Evolutionary conservation across 208 protist species (phyloP).

Genomic region (Acanthamoeba lugdunensis): DNA sequence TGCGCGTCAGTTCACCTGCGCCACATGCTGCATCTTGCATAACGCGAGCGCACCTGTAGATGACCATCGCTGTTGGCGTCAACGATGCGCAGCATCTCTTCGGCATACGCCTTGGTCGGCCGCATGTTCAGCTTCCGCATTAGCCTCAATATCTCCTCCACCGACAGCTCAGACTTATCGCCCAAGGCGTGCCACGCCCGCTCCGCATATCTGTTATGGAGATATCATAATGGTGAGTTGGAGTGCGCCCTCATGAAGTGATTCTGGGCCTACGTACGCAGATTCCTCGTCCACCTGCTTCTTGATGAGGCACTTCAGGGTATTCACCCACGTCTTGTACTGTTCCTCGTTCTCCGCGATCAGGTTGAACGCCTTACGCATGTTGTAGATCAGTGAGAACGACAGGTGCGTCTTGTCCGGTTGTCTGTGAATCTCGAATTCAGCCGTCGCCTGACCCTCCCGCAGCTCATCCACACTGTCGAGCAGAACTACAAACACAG

Average conservation of each 20-base stretch:
- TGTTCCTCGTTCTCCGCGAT: constrained; percentile 56
- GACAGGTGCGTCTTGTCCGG: constrained; percentile 43
- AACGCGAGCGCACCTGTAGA: not conserved
- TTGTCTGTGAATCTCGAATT: not conserved
- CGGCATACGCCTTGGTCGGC: not conserved
- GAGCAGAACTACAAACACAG: not conserved
- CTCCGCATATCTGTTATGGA: not conserved
- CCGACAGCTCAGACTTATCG: not conserved
- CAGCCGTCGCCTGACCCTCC: constrained; percentile 22
- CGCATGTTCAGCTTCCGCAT: constrained; percentile 36
- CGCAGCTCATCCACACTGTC: constrained; percentile 41
- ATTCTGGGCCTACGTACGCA: not conserved
- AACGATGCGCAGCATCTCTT: constrained; percentile 55
- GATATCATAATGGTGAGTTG: not conserved
- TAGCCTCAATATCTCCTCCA: not conserved
- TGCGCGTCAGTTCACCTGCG: too few species aligned
- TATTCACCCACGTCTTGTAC: constrained; percentile 6
- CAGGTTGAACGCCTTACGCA: constrained; percentile 46
- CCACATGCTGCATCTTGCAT: too few species aligned
- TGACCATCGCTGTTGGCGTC: constrained; percentile 33
- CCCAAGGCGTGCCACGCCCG: constrained; percentile 4
- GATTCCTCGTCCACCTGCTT: constrained; percentile 33
- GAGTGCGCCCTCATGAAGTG: too few species aligned
- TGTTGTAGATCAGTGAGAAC: constrained; percentile 58
- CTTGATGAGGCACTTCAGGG: constrained; percentile 3